A percentile compares a stretch with the other conserved stretches of the same genome.
phyloP scores from a whole-genome alignment of 805 yeast species.

The Candida silvicultrix region DNA sequence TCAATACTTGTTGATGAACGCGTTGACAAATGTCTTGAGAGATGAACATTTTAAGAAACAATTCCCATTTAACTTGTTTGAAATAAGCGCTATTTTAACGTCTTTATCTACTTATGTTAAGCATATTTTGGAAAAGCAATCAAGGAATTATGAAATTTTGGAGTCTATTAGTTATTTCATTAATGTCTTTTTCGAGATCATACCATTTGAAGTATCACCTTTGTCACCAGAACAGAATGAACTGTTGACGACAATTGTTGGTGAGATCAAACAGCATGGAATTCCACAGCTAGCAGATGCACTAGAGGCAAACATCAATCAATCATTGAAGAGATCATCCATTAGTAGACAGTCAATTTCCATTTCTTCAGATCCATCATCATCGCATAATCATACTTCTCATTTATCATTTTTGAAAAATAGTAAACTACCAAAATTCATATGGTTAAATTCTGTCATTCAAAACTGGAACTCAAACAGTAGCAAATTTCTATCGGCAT shows the following conservation, averaged over 20 bases:
- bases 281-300: not conserved
- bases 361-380: not conserved
- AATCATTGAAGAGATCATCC: constrained; percentile 10
- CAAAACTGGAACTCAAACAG: constrained; percentile 28
- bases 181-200: constrained; percentile 5
- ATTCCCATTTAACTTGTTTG: constrained; percentile 10
- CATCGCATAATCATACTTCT: not conserved
- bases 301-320: constrained; percentile 8
- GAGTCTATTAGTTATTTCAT: constrained; percentile 9
- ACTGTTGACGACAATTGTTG: constrained; percentile 1
- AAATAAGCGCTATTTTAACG: constrained; percentile 8
- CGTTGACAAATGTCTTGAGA: constrained; percentile 10
- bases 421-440: constrained; percentile 17
- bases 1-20: constrained; percentile 13
- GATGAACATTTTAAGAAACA: constrained; percentile 3
- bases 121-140: constrained; percentile 3
- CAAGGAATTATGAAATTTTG: not conserved
- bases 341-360: constrained; percentile 6
- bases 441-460: constrained; percentile 33
- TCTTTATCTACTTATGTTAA: constrained; percentile 8
- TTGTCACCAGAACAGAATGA: constrained; percentile 7
- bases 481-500: constrained; percentile 24
- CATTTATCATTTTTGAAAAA: constrained; percentile 15
- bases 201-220: constrained; percentile 5
- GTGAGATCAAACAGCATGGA: not conserved